Evolutionary conservation across 371 early-diverging fungal genomes (phyloP), one percentile per base, ranked within the genome.

Genomic region (Apophysomyces trapeziformis): DNA sequence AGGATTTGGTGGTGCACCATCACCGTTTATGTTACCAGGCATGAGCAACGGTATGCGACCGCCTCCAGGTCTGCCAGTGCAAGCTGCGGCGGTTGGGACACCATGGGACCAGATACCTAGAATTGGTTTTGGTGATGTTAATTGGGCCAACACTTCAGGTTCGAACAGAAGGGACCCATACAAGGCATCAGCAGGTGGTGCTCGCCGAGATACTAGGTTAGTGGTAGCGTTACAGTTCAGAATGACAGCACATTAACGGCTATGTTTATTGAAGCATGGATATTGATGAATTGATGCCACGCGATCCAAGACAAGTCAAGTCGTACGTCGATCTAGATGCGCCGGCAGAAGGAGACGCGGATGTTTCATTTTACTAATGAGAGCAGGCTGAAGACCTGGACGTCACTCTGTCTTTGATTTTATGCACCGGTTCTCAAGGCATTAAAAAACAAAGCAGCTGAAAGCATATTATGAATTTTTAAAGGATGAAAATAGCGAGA

Each of bases 241-340:
- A 14, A 13, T 32, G 32, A 58, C 39, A 64, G n/a, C n/a, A 11
- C 8, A 4, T 57, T 43, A 32, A 26, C n/a, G 7, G 5, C 21
- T 56, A 12, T 56, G 4, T 56, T 2, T 13, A 16, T 59, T 63
- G 64, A 13, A 50, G 64, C 18, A 71, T 75, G 71, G 74, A 73
- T 60, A 13, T 73, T 4, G 77, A 80, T 36, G 75, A 73, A 16
- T 63, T 66, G 60, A 58, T 83, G 58, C 81, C 81, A 12, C 75
- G 69, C 9, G 90, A 91, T 69, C 90, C 90, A 18, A 85, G 92
- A 56, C 89, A 90, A 77, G 89, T 93, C 61, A 92, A 91, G 70
- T 93, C 92, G 6, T 95, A 95, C 65, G 92, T 94, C 47, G 95
- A 95, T 66, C 72, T 94, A 65, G 95, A 95, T 78, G 94, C 93